These are phyloP conservation scores for Neonectria sp. DNA, from an alignment of 2,329 filamentous ascomycete genomes.

Conservation along the genomic window DNA sequence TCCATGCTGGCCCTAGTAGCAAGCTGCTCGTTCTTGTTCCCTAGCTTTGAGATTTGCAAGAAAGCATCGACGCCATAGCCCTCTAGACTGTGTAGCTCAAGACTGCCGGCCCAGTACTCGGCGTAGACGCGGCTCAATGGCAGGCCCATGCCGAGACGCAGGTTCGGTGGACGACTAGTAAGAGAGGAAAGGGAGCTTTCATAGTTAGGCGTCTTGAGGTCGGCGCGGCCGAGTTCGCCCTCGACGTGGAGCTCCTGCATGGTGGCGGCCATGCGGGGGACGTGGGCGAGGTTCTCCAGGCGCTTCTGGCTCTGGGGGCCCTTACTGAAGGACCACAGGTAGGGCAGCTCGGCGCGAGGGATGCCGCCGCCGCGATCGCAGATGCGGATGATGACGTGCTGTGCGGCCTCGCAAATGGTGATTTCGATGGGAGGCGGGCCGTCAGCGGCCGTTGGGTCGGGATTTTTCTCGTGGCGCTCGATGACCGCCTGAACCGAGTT, in stretches of 20 bases:
- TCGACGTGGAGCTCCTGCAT: constrained; percentile 84
- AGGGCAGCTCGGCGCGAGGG: constrained; percentile 85
- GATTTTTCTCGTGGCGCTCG: constrained; percentile 73
- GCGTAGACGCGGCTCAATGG: constrained; percentile 96
- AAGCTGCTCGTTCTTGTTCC: constrained; percentile 98
- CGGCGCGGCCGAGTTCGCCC: constrained; percentile 57
- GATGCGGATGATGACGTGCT: constrained; percentile 96
- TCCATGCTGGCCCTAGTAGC: constrained; percentile 84
- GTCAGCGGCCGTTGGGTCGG: constrained; percentile 43
- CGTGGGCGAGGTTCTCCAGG: constrained; percentile 87
- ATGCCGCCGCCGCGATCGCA: constrained; percentile 97
- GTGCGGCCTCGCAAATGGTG: constrained; percentile 91
- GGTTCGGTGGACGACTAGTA: constrained; percentile 85
- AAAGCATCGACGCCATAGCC: constrained; percentile 98
- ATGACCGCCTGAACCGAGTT: constrained; percentile 96
- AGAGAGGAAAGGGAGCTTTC: constrained; percentile 82
- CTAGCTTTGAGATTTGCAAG: constrained; percentile 94
- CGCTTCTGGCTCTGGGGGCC: constrained; percentile 84
- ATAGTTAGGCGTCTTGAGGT: constrained; percentile 59
- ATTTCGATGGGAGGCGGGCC: constrained; percentile 89
- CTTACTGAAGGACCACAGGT: constrained; percentile 98
- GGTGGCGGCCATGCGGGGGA: constrained; percentile 93
- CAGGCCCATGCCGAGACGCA: constrained; percentile 92
- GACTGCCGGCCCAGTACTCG: constrained; percentile 96
- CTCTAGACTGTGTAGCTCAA: constrained; percentile 93